These are phyloP conservation scores for Beauveria scarabaeidicola DNA, from an alignment of 2,329 filamentous ascomycete genomes.

Conservation along the genomic window DNA sequence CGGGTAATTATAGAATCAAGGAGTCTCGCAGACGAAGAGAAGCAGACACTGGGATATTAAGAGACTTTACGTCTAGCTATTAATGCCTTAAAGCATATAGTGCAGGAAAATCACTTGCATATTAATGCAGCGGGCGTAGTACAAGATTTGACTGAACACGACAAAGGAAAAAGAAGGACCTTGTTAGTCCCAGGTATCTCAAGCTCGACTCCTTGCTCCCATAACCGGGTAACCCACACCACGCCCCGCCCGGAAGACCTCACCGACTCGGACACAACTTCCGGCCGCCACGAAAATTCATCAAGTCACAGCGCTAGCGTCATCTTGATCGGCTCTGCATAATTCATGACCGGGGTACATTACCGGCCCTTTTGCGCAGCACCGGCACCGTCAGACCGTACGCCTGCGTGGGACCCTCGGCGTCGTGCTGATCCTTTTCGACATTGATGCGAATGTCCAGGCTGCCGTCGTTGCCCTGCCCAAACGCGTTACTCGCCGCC, in stretches of 20 bases:
- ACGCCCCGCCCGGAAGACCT: not conserved
- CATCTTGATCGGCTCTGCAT: slow-evolving; percentile 1
- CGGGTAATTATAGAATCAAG: slow-evolving; percentile 1
- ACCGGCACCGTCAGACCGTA: slow-evolving; percentile 84
- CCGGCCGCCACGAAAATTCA: not conserved
- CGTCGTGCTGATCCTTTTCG: slow-evolving; percentile 78
- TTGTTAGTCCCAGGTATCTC: slow-evolving; percentile 1
- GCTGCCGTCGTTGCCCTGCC: slow-evolving; percentile 47
- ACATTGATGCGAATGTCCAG: slow-evolving; percentile 81
- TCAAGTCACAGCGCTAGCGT: not conserved
- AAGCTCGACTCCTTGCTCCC: not conserved
- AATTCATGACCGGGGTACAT: not conserved
- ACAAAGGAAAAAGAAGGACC: not conserved
- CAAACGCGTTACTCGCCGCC: slow-evolving; percentile 52
- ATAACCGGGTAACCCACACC: not conserved
- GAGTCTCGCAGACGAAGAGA: too few species aligned
- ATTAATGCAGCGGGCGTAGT: not conserved
- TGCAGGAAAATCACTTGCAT: not conserved
- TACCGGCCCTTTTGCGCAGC: slow-evolving; percentile 29
- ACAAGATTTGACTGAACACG: not conserved
- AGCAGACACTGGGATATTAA: too few species aligned
- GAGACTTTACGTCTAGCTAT: too few species aligned
- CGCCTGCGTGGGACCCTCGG: slow-evolving; percentile 66
- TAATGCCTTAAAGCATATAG: not conserved
- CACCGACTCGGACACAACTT: slow-evolving; percentile 4